Evolutionary conservation across 169 alveolate genomes (phyloP).

Genomic region (Plasmodium cynomolgi): DNA sequence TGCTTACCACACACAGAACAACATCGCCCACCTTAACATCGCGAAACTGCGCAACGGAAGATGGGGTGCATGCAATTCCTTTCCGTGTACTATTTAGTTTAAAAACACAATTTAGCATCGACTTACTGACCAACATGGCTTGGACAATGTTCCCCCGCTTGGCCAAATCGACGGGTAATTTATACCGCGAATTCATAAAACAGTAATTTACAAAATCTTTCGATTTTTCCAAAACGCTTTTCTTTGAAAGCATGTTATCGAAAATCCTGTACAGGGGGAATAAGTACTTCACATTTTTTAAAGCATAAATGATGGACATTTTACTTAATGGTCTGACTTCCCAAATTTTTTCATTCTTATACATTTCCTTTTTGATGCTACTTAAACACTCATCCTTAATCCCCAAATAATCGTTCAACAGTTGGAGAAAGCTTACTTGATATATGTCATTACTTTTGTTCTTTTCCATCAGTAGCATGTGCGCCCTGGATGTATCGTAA

Average conservation of each 20-base stretch:
- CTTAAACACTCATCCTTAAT: slow-evolving; percentile 70
- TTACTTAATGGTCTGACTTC: slow-evolving; percentile 71
- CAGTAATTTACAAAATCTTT: slow-evolving; percentile 69
- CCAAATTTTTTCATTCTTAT: slow-evolving; percentile 74
- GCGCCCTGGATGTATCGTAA: slow-evolving; percentile 81
- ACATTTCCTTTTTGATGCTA: slow-evolving; percentile 70
- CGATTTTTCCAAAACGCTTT: slow-evolving; percentile 68
- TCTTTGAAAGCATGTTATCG: slow-evolving; percentile 47
- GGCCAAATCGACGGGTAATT: slow-evolving; percentile 65
- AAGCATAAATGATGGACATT: slow-evolving; percentile 58
- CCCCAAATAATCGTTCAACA: slow-evolving; percentile 67
- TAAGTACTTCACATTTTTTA: slow-evolving; percentile 74
- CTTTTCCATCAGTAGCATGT: slow-evolving; percentile 62
- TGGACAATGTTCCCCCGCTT: slow-evolving; percentile 29
- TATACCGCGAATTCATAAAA: slow-evolving; percentile 58
- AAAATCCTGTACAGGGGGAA: slow-evolving; percentile 49
- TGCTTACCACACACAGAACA: slow-evolving; percentile 72
- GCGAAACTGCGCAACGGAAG: slow-evolving; percentile 79
- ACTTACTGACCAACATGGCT: slow-evolving; percentile 78
- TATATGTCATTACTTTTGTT: slow-evolving; percentile 36
- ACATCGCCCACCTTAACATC: slow-evolving; percentile 77
- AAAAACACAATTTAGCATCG: slow-evolving; percentile 66
- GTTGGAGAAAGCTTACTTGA: slow-evolving; percentile 67
- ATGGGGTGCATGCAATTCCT: slow-evolving; percentile 81
- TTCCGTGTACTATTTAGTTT: slow-evolving; percentile 79